Conservation (phyloP, 1,284 basidiomycete genomes). For the Quambalaria eucalypti region DNA sequence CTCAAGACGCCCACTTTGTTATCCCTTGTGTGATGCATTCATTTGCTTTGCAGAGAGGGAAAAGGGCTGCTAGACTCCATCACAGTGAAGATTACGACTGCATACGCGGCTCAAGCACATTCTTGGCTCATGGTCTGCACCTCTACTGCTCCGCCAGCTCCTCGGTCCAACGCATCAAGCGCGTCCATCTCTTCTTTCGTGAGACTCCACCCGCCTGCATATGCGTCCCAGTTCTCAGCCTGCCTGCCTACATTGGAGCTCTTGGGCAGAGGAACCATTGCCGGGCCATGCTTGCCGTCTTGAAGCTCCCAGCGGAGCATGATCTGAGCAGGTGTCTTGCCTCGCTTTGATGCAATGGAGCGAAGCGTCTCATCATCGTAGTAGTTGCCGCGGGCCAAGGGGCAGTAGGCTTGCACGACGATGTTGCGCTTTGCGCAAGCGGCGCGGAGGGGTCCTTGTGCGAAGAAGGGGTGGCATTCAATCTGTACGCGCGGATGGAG, state of each 20-base stretch:
- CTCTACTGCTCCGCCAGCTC: constrained; percentile 2
- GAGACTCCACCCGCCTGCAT: neutral
- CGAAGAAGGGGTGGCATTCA: constrained; percentile 6
- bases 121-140: constrained; percentile 4
- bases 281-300: too few species aligned
- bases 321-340: neutral
- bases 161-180: neutral
- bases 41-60: too few species aligned
- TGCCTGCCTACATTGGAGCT: neutral
- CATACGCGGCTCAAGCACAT: neutral
- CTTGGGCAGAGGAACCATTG: constrained; percentile 3
- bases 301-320: constrained; percentile 2
- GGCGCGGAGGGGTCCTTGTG: neutral
- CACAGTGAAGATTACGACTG: too few species aligned
- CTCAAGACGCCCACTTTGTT: too few species aligned
- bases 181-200: constrained; percentile 1
- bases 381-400: neutral
- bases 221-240: neutral
- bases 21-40: too few species aligned
- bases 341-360: neutral
- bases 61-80: too few species aligned
- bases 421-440: neutral
- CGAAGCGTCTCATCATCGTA: neutral
- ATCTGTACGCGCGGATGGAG: neutral
- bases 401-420: constrained; percentile 5